Evolutionary conservation across 2,329 filamentous ascomycete genomes (phyloP).

Genomic region (Penicillium sp.): DNA sequence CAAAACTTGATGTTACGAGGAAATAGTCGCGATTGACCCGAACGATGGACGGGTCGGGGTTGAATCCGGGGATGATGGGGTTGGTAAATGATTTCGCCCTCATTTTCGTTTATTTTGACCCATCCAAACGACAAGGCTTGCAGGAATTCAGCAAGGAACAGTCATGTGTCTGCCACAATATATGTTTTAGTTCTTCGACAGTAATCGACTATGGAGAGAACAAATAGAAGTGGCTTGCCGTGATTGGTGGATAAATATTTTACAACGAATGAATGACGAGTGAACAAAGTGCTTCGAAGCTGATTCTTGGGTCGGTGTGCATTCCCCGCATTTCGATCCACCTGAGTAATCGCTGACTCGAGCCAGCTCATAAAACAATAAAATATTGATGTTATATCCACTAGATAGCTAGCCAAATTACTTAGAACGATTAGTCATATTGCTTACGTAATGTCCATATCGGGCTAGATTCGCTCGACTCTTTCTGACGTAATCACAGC

Average conservation of each 20-base stretch:
- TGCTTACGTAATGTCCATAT: too few species aligned
- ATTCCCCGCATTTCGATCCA: too few species aligned
- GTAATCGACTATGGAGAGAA: not conserved
- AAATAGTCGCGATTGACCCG: slow-evolving; percentile 42
- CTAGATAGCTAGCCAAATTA: too few species aligned
- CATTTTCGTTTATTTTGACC: not conserved
- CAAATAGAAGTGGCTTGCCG: not conserved
- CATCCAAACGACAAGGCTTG: not conserved
- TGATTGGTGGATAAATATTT: slow-evolving; percentile 6
- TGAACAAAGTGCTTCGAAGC: too few species aligned
- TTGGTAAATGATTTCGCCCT: slow-evolving; percentile 25
- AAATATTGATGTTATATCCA: too few species aligned
- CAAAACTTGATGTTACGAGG: slow-evolving; percentile 45
- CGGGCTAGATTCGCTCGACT: too few species aligned
- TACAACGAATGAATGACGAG: not conserved
- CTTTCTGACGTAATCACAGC: too few species aligned
- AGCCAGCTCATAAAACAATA: too few species aligned
- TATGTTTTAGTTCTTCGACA: not conserved
- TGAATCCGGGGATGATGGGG: slow-evolving; percentile 46
- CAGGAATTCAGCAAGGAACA: not conserved
- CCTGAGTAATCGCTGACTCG: too few species aligned
- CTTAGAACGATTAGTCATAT: too few species aligned
- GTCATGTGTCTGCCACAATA: too few species aligned
- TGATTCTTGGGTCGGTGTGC: too few species aligned
- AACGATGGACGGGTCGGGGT: slow-evolving; percentile 45